phyloP scores from a whole-genome alignment of 2,329 filamentous ascomycete species.

The Tetracladium maxilliforme region DNA sequence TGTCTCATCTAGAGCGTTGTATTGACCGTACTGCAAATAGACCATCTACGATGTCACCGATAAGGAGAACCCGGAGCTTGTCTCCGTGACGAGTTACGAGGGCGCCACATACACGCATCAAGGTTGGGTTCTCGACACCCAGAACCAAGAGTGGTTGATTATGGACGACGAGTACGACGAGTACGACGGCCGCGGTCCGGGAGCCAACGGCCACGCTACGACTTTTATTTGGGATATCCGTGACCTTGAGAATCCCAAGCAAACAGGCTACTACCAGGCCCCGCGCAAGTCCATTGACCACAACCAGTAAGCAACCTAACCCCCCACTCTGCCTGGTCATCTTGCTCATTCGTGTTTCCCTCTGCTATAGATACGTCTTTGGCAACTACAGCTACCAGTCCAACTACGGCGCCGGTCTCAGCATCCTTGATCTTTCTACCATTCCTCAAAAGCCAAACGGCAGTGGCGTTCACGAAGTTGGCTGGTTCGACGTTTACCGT shows the following conservation, averaged over 20 bases:
- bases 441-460: too few relatives aligned
- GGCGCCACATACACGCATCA: constrained; percentile 35
- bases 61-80: constrained; percentile 20
- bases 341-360: too few relatives aligned
- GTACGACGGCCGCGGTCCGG: constrained; percentile 20
- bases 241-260: constrained; percentile 20
- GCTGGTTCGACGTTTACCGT: too few relatives aligned
- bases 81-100: constrained; percentile 31
- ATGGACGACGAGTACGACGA: constrained; percentile 40
- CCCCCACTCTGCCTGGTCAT: too few relatives aligned
- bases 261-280: constrained; percentile 24
- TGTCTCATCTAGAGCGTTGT: too few relatives aligned
- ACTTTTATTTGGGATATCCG: constrained; percentile 35
- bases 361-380: too few relatives aligned
- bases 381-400: constrained; percentile 27
- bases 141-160: constrained; percentile 26
- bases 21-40: neutral
- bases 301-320: too few relatives aligned
- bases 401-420: constrained; percentile 35
- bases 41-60: constrained; percentile 28
- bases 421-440: too few relatives aligned
- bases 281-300: constrained; percentile 24
- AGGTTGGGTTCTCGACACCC: constrained; percentile 21
- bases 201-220: constrained; percentile 25
- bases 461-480: too few relatives aligned